Base-by-base conservation (phyloP, 768 basidiomycete genomes). In the Rhizopogon vinicolor region DNA sequence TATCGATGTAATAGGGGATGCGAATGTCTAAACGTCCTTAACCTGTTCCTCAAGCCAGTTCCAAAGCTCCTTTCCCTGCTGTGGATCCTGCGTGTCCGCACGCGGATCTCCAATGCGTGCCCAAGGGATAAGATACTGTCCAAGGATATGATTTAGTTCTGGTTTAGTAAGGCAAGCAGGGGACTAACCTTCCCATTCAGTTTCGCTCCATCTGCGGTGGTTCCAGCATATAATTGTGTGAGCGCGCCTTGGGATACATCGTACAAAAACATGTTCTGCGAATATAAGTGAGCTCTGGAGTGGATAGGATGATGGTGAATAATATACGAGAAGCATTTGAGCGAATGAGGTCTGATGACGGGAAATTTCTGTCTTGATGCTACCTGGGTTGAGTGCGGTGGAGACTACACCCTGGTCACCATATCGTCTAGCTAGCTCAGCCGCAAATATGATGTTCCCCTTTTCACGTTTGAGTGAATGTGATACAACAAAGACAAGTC, bases 391-490 rank as follows among this genome's bases (percentile, higher is more conserved):
- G 12, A 81, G 57, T 28, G 75, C 63, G 13, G 70, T 65, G 0
- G 75, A 75, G 2, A 83, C 63, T 52, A 83, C 75, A 35, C 74
- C 75, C 58, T 77, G 61, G 42, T 76, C 75, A 2, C 64, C 74
- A 57, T 77, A 77, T 54, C 78, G 67, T 51, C 77, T 62, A 28
- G 75, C 74, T 10, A 83, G 65, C 58, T 82, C 82, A 37, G 69
- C 63, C 2, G 78, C 65, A n/a, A 75, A 69, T 5, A 80, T 62
- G 5, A 78, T 66, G 41, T 76, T 76, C 5, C 70, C 81, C 78
- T 79, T 46, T 7, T n/a, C 14, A 42, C 8, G 8, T 14, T 25
- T 41, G 22, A 29, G 14, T 12, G 14, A 28, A 31, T 22, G 35
- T 25, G 29, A 16, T 18, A 22, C 13, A 28, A 25, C 9, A 12